Evolutionary conservation across 2,329 filamentous ascomycete genomes (phyloP), one percentile per base, ranked within the genome.

Genomic region (Sclerotiophoma versabilis): DNA sequence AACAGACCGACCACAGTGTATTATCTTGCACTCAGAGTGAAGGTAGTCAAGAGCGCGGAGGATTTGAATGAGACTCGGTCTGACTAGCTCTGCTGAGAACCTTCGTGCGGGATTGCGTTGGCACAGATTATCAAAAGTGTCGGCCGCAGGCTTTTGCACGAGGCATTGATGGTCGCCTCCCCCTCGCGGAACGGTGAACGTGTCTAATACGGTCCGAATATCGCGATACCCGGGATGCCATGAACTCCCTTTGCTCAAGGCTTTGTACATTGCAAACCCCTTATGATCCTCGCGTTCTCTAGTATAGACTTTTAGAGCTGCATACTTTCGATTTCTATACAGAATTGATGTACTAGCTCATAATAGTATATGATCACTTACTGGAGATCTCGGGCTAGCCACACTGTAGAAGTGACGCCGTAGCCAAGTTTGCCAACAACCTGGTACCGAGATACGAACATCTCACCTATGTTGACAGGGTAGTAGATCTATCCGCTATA

Each of bases 1-100:
- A n/a, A n/a, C n/a, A n/a, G n/a, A 17, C 25, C 36, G 42, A 78
- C 76, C 77, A 43, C 76, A 80, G 60, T 81, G 79, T 19, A 79
- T 70, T 51, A 81, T 62, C 29, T 75, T 74, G 64, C 73, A 76
- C 58, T 79, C 74, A 4, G 68, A 71, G 57, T 81, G 78, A 32
- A 81, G 59, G 38, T 63, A 65, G 34, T 81, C 76, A 4, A 80
- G 71, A 15, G 76, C 78, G 30, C 72, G 70, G 19, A 80, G 75
- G 4, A 76, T 25, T 27, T 73, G 71, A 49, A 63, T 59, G 30
- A 82, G 65, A 30, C 72, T 69, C 19, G 57, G 57, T 55, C 73
- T 76, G 11, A 81, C 60, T 14, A 80, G 63, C 19, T 73, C 64
- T 26, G 74, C 62, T 11, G 74, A 71, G 37, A 79, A 76, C 19